These are phyloP conservation scores for Calonectria naviculata DNA, from an alignment of 2,329 filamentous ascomycete species.

Conservation along the genomic window DNA sequence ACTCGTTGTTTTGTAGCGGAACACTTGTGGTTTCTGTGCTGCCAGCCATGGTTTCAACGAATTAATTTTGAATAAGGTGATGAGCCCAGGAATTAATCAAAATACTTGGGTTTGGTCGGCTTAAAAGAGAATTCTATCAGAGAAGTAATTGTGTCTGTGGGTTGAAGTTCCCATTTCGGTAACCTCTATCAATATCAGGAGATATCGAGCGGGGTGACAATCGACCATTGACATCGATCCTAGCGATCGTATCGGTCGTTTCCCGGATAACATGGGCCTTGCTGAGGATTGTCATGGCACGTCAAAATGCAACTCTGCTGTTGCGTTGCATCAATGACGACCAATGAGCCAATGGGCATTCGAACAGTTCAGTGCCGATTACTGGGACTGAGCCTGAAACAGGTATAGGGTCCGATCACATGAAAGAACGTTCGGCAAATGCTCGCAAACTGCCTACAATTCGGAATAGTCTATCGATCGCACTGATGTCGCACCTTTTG, in stretches of 20 bases:
- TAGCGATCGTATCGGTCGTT: background rate
- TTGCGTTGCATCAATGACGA: background rate
- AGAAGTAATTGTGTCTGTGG: background rate
- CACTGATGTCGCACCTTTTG: background rate
- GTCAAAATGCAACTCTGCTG: background rate
- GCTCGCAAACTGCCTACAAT: background rate
- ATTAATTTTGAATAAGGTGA: background rate
- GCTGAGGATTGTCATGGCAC: background rate
- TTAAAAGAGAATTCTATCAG: background rate
- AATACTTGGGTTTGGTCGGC: background rate
- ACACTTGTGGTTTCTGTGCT: constrained; percentile 32
- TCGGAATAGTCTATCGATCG: background rate
- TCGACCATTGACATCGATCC: background rate
- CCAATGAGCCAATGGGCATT: background rate
- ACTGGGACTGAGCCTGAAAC: background rate
- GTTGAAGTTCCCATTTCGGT: background rate
- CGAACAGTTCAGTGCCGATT: background rate
- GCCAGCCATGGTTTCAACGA: constrained; percentile 58
- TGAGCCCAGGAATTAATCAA: background rate
- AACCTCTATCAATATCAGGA: too few species aligned
- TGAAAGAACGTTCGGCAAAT: background rate
- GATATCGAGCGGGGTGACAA: background rate
- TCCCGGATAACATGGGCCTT: background rate
- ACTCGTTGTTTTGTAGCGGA: background rate
- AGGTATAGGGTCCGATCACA: background rate